Evolutionary conservation across 768 basidiomycete species (phyloP).

Genomic region (Mycena chlorophos): DNA sequence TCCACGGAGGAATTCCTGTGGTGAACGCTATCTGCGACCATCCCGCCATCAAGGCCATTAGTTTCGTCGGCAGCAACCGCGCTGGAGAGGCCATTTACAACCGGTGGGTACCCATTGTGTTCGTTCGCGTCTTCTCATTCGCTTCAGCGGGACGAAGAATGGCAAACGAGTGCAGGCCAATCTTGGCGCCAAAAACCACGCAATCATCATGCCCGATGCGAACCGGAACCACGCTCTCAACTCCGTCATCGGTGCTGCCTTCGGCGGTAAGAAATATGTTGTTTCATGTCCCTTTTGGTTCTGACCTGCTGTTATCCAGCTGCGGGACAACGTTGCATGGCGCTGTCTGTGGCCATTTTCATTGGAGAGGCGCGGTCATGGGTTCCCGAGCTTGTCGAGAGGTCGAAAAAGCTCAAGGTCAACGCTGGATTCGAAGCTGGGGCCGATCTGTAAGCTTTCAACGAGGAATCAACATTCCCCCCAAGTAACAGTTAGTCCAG

Average conservation of each 20-base stretch:
- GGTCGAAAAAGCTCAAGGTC: conserved; percentile 77
- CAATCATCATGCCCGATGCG: conserved; percentile 90
- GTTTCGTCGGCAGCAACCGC: conserved; percentile 92
- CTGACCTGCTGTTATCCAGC: conserved; percentile 44
- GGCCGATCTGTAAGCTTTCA: conserved; percentile 66
- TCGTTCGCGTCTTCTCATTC: not conserved
- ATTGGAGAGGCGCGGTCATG: conserved; percentile 80
- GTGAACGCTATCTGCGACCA: conserved; percentile 96
- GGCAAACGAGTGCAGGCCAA: conserved; percentile 86
- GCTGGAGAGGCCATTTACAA: conserved; percentile 95
- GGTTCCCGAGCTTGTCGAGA: conserved; percentile 84
- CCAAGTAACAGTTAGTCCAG: conserved; percentile 33
- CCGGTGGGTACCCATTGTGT: conserved; percentile 60
- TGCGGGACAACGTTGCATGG: conserved; percentile 98
- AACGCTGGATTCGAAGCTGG: conserved; percentile 88
- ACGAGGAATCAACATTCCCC: too few species aligned
- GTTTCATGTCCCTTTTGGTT: conserved; percentile 7
- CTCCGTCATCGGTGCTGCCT: conserved; percentile 90
- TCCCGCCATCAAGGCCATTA: conserved; percentile 88
- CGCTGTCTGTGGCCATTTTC: conserved; percentile 86
- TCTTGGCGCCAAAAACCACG: conserved; percentile 97
- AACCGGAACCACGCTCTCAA: conserved; percentile 92
- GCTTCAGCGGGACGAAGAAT: conserved; percentile 68
- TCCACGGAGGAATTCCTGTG: conserved; percentile 87
- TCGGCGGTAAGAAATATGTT: conserved; percentile 60